Percentiles rank a stretch among this genome's conserved stretches.
Evolutionary conservation across 495 filamentous ascomycete genomes (phyloP).

Genomic region (Penicillium salamii): DNA sequence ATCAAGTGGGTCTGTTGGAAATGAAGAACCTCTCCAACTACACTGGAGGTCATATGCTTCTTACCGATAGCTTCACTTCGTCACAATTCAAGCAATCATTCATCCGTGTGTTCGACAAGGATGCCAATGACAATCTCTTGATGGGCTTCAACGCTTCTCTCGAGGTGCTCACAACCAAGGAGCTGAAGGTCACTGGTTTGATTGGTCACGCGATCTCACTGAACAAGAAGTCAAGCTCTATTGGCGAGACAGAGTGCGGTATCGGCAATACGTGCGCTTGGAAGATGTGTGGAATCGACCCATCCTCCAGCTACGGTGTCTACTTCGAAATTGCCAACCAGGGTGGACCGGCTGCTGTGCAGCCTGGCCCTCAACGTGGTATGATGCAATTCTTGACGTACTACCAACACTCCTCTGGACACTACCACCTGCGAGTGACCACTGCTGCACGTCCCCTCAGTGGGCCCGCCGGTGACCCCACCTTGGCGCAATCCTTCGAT

Average conservation of each 20-base stretch:
- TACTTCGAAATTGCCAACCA: slow-evolving; percentile 99
- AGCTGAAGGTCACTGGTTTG: slow-evolving; percentile 96
- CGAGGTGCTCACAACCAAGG: slow-evolving; percentile 96
- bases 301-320: slow-evolving; percentile 86
- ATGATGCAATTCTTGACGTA: slow-evolving; percentile 99
- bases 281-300: slow-evolving; percentile 99
- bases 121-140: slow-evolving; percentile 85
- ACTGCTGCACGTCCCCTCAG: slow-evolving; percentile 90
- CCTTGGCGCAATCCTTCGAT: slow-evolving; percentile 95
- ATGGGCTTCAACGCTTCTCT: slow-evolving; percentile 99
- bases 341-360: slow-evolving; percentile 80
- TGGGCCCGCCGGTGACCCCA: slow-evolving; percentile 94
- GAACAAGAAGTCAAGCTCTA: slow-evolving; percentile 96
- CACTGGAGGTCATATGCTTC: slow-evolving; percentile 96
- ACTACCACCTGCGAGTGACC: slow-evolving; percentile 93
- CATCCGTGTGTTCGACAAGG: slow-evolving; percentile 94
- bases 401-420: slow-evolving; percentile 95
- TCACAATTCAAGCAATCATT: slow-evolving; percentile 99
- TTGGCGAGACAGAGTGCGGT: slow-evolving; percentile 97
- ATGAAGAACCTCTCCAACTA: slow-evolving; percentile 98
- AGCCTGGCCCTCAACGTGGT: slow-evolving; percentile 83
- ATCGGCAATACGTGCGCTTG: slow-evolving; percentile 99
- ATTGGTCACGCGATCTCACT: slow-evolving; percentile 95
- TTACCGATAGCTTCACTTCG: slow-evolving; percentile 98
- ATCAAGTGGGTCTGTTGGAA: slow-evolving; percentile 96